A percentile compares a stretch with the other conserved stretches of the same genome.
Conservation (phyloP, 2,329 filamentous ascomycete species). For the Beauveria medogensis region DNA sequence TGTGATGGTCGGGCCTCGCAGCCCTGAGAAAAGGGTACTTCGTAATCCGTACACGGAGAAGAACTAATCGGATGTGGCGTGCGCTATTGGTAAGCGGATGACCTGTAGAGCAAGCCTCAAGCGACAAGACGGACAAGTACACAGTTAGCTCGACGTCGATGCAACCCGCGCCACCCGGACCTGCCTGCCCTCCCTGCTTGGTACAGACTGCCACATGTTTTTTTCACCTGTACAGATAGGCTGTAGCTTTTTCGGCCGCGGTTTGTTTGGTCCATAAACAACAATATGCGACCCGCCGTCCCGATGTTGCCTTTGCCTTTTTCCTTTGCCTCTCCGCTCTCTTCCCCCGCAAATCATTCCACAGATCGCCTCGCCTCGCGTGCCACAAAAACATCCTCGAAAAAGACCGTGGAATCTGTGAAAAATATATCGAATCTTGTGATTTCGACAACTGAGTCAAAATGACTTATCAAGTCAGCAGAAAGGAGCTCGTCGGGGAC, state of each 20-base stretch:
- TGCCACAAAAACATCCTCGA: neutral
- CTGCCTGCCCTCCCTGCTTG: neutral
- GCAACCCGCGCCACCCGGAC: neutral
- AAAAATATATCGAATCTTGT: neutral
- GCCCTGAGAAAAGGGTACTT: neutral
- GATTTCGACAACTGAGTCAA: neutral
- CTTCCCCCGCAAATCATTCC: neutral
- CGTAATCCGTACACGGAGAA: no score
- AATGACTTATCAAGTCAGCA: neutral
- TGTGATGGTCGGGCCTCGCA: neutral
- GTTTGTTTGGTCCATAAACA: neutral
- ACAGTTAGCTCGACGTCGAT: neutral
- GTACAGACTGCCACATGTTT: slow-evolving; percentile 1
- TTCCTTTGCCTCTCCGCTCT: neutral
- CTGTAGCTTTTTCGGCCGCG: neutral
- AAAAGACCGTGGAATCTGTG: neutral
- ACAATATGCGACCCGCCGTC: neutral
- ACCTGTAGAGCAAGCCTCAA: neutral
- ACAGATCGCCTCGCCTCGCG: neutral
- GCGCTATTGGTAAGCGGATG: neutral
- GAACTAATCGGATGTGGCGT: neutral
- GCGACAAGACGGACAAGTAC: neutral
- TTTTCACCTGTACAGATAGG: neutral
- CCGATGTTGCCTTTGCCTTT: neutral
- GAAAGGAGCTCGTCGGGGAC: slow-evolving; percentile 2